Evolutionary conservation across 2,329 filamentous ascomycete genomes (phyloP).

Genomic region (Colletotrichum melonis): DNA sequence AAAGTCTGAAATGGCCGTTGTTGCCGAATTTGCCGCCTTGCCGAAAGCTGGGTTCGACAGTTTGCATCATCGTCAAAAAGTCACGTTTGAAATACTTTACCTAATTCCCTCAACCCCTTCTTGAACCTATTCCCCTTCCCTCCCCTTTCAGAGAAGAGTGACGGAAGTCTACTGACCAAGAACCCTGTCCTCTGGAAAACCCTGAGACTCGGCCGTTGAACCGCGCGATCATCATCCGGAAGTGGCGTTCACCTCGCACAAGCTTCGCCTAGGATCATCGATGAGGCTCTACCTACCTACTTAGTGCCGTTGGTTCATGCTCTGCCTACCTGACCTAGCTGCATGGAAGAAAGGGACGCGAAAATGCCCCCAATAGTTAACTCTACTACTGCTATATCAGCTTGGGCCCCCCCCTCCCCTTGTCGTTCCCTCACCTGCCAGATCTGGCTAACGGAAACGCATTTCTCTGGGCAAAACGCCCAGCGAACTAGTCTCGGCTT

Average conservation of each 20-base stretch:
- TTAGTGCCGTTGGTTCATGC: conserved; percentile 2
- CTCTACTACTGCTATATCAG: background rate
- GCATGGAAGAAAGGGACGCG: background rate
- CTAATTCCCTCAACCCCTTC: background rate
- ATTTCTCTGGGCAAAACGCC: conserved; percentile 25
- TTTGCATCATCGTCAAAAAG: background rate
- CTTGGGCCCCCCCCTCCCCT: background rate
- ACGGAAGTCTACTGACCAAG: background rate
- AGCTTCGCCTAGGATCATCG: background rate
- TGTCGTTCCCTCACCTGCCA: conserved; percentile 14
- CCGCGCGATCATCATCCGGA: background rate
- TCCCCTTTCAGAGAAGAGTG: background rate
- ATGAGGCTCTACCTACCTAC: conserved; percentile 27
- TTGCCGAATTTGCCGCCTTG: background rate
- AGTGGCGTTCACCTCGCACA: background rate
- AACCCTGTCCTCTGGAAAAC: background rate
- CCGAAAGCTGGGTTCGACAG: background rate
- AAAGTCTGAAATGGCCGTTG: background rate
- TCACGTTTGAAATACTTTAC: background rate
- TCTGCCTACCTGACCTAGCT: no score
- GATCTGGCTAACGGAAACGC: conserved; percentile 26
- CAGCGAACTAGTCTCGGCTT: conserved; percentile 7
- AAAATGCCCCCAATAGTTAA: no score
- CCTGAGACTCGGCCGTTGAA: background rate
- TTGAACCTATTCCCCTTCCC: no score